Evolutionary conservation across 352 stramenopile species (phyloP), one percentile per base, ranked within the genome.

Genomic region (Globisporangium camurandrum): DNA sequence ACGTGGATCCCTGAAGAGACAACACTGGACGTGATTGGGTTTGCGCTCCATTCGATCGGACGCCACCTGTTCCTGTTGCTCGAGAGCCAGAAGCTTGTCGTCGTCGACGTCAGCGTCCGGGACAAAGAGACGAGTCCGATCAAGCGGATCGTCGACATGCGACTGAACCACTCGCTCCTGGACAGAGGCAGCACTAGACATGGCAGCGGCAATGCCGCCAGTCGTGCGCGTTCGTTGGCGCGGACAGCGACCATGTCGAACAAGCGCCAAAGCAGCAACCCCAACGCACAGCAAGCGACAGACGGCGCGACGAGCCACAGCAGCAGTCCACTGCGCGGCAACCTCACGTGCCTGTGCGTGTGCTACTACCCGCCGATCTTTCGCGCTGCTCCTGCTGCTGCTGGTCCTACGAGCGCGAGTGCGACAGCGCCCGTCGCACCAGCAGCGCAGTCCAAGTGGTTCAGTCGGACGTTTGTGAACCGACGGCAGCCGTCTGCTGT

Each of bases 1-100:
- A 84, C 75, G 49, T 89, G 74, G 73, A 86, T 84, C 42, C 78
- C 78, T 0, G 75, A 87, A 34, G 74, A 86, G n/a, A 51, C 68
- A 27, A 51, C 67, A 17, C 61, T 84, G 1, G 72, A 87, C 46
- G 63, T 89, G 24, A 62, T 77, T 20, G 75, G 71, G 2, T 71
- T 87, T 23, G 59, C 72, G n/a, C 62, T 86, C n/a, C 67, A 89
- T 42, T 57, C 73, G 1, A 49, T 67, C 9, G 62, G 54, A 2
- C 55, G 68, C 7, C 69, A 76, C 17, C 62, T 89, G 9, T 84
- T 82, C 27, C 51, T 89, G 12, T 23, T 89, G 19, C 63, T 86
- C 9, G 69, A 71, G 30, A 85, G 66, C 28, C 68, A 87, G 20
- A 69, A 73, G 51, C 39, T 86, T 26, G 30, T 82, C 12, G 49